A percentile compares a stretch with the other conserved stretches of the same genome.
Evolutionary conservation across 202 grass and related monocot species (phyloP).

Genomic region (Sporobolus alterniflorus): DNA sequence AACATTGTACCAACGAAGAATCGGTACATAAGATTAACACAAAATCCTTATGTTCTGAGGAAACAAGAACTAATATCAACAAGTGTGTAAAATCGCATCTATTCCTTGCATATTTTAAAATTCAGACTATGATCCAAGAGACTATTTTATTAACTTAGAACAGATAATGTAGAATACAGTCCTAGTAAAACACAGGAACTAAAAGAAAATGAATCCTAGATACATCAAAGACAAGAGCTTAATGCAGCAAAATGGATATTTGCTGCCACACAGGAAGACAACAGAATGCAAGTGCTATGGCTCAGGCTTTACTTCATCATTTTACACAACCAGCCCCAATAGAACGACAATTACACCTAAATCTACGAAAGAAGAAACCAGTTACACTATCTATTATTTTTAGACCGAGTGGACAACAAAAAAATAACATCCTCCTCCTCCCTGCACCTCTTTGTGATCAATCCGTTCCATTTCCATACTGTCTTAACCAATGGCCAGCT

Average conservation of each 20-base stretch:
- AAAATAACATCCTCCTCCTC: background rate
- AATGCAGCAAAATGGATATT: background rate
- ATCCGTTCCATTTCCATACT: background rate
- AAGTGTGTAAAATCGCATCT: background rate
- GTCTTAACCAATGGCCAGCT: background rate
- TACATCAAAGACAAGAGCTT: background rate
- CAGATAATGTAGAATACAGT: background rate
- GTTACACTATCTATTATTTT: background rate
- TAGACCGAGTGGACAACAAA: background rate
- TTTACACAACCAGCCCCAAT: background rate
- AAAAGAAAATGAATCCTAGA: background rate
- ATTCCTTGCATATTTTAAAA: background rate
- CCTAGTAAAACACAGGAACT: background rate
- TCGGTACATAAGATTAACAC: background rate
- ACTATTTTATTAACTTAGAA: background rate
- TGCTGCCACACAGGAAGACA: background rate
- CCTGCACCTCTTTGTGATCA: background rate
- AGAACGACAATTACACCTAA: background rate
- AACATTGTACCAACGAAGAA: background rate
- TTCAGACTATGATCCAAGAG: background rate
- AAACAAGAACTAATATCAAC: background rate
- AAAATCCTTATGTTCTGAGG: background rate
- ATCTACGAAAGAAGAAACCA: constrained; percentile 6
- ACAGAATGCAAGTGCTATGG: background rate
- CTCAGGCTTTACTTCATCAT: background rate